phyloP scores from a whole-genome alignment of 1,284 basidiomycete genomes.

The Amylostereum chailletii region DNA sequence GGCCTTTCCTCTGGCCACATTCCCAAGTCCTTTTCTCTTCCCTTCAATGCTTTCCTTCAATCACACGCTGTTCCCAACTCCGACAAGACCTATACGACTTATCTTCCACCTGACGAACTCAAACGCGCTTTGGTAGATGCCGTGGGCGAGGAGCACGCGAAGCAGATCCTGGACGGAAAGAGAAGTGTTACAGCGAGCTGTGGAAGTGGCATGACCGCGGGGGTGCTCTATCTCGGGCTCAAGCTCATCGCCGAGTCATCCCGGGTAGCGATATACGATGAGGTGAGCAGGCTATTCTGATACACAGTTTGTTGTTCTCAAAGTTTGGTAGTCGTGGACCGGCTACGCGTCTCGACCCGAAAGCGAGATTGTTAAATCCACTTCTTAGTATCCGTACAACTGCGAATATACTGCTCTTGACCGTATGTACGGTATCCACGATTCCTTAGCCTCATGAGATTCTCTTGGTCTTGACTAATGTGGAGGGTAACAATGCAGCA shows the following conservation, averaged over 20 bases:
- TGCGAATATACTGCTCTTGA: too few relatives aligned
- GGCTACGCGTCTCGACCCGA: constrained; percentile 67
- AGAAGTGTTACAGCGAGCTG: constrained; percentile 64
- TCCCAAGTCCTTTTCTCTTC: constrained; percentile 78
- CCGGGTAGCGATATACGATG: constrained; percentile 70
- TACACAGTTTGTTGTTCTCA: constrained; percentile 8
- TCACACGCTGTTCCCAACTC: constrained; percentile 32
- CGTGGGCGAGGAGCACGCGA: constrained; percentile 48
- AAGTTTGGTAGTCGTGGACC: constrained; percentile 61
- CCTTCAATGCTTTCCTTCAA: constrained; percentile 75
- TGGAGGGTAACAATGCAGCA: constrained; percentile 5
- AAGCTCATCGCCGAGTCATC: constrained; percentile 52
- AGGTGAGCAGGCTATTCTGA: constrained; percentile 40
- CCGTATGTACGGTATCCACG: too few relatives aligned
- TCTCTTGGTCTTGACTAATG: too few relatives aligned
- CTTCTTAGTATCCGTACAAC: too few relatives aligned
- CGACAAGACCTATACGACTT: constrained; percentile 50
- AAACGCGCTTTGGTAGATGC: constrained; percentile 48
- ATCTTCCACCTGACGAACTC: constrained; percentile 51
- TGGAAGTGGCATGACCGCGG: constrained; percentile 97
- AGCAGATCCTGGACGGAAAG: constrained; percentile 49
- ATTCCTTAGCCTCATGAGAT: too few relatives aligned
- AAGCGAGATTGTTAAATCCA: constrained; percentile 49
- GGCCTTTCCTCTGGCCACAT: constrained; percentile 91
- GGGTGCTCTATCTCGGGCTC: constrained; percentile 83